Evolutionary conservation across 2,329 filamentous ascomycete genomes (phyloP), one percentile per base, ranked within the genome.

Genomic region (Arthrocladium fulminans): DNA sequence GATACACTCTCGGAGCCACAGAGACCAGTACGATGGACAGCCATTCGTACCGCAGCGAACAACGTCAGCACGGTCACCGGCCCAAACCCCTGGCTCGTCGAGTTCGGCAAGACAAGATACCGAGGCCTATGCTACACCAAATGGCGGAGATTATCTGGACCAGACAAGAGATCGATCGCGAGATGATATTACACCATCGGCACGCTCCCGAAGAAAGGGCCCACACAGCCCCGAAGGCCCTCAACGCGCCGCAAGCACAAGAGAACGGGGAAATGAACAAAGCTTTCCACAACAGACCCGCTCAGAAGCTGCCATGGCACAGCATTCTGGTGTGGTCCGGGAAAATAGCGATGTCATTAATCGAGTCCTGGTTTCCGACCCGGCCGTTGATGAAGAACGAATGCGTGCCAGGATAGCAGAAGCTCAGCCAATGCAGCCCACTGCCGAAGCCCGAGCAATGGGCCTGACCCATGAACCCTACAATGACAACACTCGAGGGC

Each of bases 301-400:
- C 48, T 61, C 61, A 35, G 64, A 64, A 40, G 62, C 67, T 30
- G 66, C 74, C 40, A 73, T 76, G 50, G 76, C 74, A 32, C 37
- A 40, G 17, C 38, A 41, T 24, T 29, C 45, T 3, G 45, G 45
- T 29, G 34, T 48, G 27, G 79, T 81, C 12, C 80, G 84, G 50
- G 86, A 94, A 64, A 81, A 85, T 48, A 89, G 84, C 65, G 81
- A 88, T 49, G 81, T 88, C 25, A 76, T 94, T 54, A 86, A 85
- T 63, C 79, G 84, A 52, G 79, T 89, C 54, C 73, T 90, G 54
- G 77, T 88, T 22, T 84, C 84, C 43, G 84, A 87, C 57, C 85
- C 86, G 5, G 77, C 83, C 55, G 80, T 83, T 39, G 86, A 89
- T 61, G 69, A 85, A 49, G 80, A 80, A 48, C 76, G 86, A 51